A percentile compares a stretch with the other conserved stretches of the same genome.
phyloP scores from a whole-genome alignment of 805 yeast species.

The Metschnikowia continentalis region DNA sequence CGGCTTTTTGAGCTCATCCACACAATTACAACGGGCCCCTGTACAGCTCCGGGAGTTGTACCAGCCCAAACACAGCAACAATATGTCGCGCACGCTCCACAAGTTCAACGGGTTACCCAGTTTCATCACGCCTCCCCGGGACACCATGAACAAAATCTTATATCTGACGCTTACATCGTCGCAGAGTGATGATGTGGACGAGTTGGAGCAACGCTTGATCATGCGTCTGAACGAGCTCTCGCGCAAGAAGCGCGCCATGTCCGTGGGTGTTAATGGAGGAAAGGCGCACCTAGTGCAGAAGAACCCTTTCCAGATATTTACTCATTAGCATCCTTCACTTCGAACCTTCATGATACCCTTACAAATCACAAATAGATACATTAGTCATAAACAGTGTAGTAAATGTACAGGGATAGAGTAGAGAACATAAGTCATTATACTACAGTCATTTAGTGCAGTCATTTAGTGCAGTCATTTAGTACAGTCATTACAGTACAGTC shows the following conservation, averaged over 20 bases:
- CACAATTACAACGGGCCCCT: conserved; percentile 10
- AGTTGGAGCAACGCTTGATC: conserved; percentile 18
- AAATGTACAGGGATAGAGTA: too few relatives aligned
- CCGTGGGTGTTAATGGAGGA: conserved; percentile 37
- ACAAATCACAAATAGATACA: background rate
- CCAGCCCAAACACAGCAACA: conserved; percentile 28
- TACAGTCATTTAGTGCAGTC: too few relatives aligned
- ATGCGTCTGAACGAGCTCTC: conserved; percentile 18
- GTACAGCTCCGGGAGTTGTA: conserved; percentile 25
- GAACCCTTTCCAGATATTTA: conserved; percentile 24
- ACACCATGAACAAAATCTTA: conserved; percentile 20
- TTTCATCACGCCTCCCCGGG: conserved; percentile 35
- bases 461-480: too few relatives aligned
- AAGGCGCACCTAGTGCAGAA: conserved; percentile 32
- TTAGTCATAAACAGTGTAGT: too few relatives aligned
- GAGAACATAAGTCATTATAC: too few relatives aligned
- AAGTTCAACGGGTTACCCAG: conserved; percentile 28
- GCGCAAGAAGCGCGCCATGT: conserved; percentile 31
- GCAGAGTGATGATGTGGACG: conserved; percentile 13
- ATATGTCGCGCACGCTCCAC: conserved; percentile 27
- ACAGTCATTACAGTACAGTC: too few relatives aligned
- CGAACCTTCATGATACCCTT: conserved; percentile 2
- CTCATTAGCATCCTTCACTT: conserved; percentile 1
- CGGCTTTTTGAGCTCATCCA: conserved; percentile 21
- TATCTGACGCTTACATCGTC: conserved; percentile 10